These are phyloP conservation scores for Kwoniella shivajii DNA, from an alignment of 1,284 basidiomycete species.

Conservation along the genomic window DNA sequence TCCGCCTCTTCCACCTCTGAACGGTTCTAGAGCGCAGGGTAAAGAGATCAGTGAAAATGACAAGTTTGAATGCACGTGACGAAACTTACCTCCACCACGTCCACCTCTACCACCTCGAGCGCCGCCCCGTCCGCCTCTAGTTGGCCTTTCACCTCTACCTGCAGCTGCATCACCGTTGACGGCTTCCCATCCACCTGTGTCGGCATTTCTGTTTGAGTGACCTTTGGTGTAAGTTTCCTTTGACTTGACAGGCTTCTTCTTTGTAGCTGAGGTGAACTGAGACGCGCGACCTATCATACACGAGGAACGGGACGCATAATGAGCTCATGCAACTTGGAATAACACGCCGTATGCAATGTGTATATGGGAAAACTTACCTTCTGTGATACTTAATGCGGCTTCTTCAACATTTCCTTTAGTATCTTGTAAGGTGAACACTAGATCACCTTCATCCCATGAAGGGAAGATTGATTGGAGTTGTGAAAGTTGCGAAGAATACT, in stretches of 20 bases:
- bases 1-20: conserved; percentile 41
- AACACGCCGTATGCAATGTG: neutral
- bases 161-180: conserved; percentile 32
- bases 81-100: conserved; percentile 36
- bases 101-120: conserved; percentile 49
- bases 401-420: conserved; percentile 53
- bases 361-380: conserved; percentile 52
- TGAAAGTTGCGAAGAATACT: conserved; percentile 47
- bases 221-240: conserved; percentile 28
- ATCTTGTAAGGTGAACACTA: conserved; percentile 52
- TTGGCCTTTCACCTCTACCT: conserved; percentile 38
- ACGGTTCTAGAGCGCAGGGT: conserved; percentile 25
- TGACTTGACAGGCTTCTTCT: conserved; percentile 46
- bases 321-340: neutral
- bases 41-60: neutral
- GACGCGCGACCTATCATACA: conserved; percentile 48
- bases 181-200: conserved; percentile 46
- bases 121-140: conserved; percentile 46
- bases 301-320: neutral
- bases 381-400: conserved; percentile 51
- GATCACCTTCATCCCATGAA: conserved; percentile 52
- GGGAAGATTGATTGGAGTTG: conserved; percentile 53
- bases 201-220: conserved; percentile 47
- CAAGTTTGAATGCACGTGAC: neutral
- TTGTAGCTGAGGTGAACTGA: conserved; percentile 53